Evolutionary conservation across 441 rosid species (phyloP), one percentile per base, ranked within the genome.

Genomic region (Daphne laureola): DNA sequence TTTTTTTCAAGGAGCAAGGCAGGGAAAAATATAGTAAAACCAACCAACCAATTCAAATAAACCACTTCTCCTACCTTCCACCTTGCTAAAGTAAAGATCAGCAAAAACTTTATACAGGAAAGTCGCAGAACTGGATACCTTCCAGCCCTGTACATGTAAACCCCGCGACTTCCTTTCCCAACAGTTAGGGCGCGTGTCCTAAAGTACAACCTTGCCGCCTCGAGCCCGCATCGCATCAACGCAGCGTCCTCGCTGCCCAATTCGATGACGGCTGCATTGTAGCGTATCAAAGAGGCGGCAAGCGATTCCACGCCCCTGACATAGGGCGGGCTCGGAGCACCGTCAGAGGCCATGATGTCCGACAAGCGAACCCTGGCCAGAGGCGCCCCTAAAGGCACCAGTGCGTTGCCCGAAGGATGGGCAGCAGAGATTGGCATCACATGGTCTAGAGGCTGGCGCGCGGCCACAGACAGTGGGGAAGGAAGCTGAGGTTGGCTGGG

Each of bases 141-240:
- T 74, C 96, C 96, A 15, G 98, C 95, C 43, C 95, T 78, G 58
- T 88, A 92, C 78, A 81, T 68, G 68, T 83, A 82, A 59, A 82
- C 74, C 17, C 87, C 84, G 25, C 94, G 91, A 67, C 71, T 71
- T 58, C 71, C 77, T 66, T 84, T 82, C 18, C 65, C 74, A 57
- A 26, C 66, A 18, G 54, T 70, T 55, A 66, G 79, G 31, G 71
- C 61, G 65, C 81, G 63, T 43, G 74, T 74, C 68, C 87, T 69
- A 55, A 92, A 83, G 73, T 78, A 92, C 67, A 89, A 69, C 21
- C 90, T 83, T 43, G 91, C 70, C 0, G 95, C 83, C 65, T 86
- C 98, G 60, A 84, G 73, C 6, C 90, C 96, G 58, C 98, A 91
- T 16, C 87, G 75, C 79, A 91, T 69, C 23, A 91, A 64, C 8